Evolutionary conservation across 345 rosid genomes (phyloP).

Genomic region (Garcia nutans): DNA sequence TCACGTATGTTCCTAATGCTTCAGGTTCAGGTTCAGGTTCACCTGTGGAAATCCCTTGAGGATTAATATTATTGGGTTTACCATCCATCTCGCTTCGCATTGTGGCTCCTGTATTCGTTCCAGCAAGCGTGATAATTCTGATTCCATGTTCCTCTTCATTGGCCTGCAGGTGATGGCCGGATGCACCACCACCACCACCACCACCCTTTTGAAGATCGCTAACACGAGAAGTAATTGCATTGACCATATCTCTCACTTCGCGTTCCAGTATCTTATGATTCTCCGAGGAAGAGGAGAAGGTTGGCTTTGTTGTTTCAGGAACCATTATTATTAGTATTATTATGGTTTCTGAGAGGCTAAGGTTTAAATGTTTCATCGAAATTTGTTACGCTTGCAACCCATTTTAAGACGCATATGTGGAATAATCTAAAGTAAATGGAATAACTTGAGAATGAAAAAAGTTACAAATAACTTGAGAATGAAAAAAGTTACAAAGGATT

Average conservation of each 20-base stretch:
- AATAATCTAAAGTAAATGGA: conserved; percentile 29
- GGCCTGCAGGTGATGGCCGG: conserved; percentile 25
- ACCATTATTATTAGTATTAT: conserved; percentile 24
- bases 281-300: background rate
- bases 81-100: conserved; percentile 64
- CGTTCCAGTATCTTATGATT: conserved; percentile 33
- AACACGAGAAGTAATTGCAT: conserved; percentile 39
- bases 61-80: conserved; percentile 15
- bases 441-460: conserved; percentile 46
- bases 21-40: conserved; percentile 57
- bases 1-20: conserved; percentile 54
- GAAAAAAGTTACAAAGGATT: conserved; percentile 34
- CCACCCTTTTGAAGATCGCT: conserved; percentile 45
- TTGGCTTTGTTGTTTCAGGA: conserved; percentile 32
- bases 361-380: too few relatives aligned
- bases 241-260: conserved; percentile 49
- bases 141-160: conserved; percentile 42
- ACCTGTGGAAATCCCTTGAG: background rate
- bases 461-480: conserved; percentile 37
- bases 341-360: too few relatives aligned
- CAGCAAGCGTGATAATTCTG: conserved; percentile 70
- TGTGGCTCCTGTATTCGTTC: conserved; percentile 74
- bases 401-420: too few relatives aligned
- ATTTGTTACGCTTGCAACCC: too few relatives aligned
- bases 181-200: conserved; percentile 28